Base-by-base conservation (phyloP, 768 basidiomycete species). In the Leccinum pellstonianum region DNA sequence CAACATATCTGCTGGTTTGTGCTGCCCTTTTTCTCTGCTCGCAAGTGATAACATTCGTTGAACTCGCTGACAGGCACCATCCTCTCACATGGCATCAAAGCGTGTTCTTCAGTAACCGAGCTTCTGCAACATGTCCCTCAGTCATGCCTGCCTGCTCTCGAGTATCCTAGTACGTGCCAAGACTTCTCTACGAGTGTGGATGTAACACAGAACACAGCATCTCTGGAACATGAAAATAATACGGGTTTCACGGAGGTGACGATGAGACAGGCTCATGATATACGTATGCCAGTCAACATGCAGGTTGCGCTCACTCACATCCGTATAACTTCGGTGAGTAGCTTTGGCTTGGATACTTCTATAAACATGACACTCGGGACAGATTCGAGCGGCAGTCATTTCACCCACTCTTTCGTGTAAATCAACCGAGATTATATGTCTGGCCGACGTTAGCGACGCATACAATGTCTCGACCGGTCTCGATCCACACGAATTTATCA, bases 371-470 rank as follows among this genome's bases (percentile, higher is more conserved):
- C 63, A 19, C 63, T 55, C 23, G 25, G 43, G 52, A 25, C 64
- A 90, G 86, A 80, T 84, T 63, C 90, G 88, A 68, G 83, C 91
- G n/a, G 81, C 83, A 64, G 78, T 83, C 8, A 83, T 95, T 48
- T 88, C 87, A 4, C 83, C 88, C 2, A 76, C 78, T 0, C 74
- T 93, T 53, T 81, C 85, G 10, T 90, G 90, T 74, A 85, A 86
- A 75, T 85, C 90, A 3, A 90, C 88, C 1, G 94, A 97, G 66
- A 85, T 96, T 56, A 86, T 95, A 56, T 81, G 85, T 6, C 74
- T 95, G 25, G 75, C 82, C 4, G 93, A 95, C 60, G 83, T 97
- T 62, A 92, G 91, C 74, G 94, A 97, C 65, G 83, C 92, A 1
- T 90, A 93, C 73, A 90, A 89, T 49, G 85, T 93, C 21, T 84